Percentiles rank a stretch among this genome's conserved stretches.
These are phyloP conservation scores for Yamadazyma endophytica DNA, from an alignment of 805 yeast genomes.

Conservation along the genomic window DNA sequence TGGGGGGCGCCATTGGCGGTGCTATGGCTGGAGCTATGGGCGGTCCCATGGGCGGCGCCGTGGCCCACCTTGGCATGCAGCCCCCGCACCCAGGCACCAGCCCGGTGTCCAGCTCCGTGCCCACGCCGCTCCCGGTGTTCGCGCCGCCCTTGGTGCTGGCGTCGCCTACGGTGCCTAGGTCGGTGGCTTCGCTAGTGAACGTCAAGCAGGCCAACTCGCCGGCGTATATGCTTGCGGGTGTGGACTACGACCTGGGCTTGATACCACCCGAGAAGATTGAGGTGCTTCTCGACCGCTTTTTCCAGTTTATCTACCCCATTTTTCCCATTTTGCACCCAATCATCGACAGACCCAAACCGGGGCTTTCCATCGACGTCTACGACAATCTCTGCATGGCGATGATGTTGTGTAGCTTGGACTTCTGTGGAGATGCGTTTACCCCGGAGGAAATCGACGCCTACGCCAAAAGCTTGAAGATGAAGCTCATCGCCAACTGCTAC, in stretches of 20 bases:
- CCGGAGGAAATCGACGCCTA: conserved; percentile 6
- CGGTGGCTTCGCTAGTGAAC: too few relatives aligned
- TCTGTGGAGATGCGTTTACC: conserved; percentile 4
- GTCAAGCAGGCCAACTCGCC: too few relatives aligned
- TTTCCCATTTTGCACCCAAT: conserved; percentile 13
- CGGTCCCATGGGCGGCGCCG: too few relatives aligned
- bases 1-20: too few relatives aligned
- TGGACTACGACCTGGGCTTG: too few relatives aligned
- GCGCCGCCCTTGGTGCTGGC: too few relatives aligned
- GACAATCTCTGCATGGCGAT: too few relatives aligned
- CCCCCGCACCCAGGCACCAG: not conserved
- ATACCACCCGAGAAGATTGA: conserved; percentile 6
- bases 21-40: too few relatives aligned
- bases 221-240: too few relatives aligned
- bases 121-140: not conserved
- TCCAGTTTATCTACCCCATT: conserved; percentile 10
- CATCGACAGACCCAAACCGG: conserved; percentile 5
- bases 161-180: too few relatives aligned
- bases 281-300: conserved; percentile 10
- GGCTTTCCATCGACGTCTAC: too few relatives aligned
- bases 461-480: conserved; percentile 5
- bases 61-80: not conserved
- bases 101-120: not conserved
- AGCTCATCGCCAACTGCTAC: conserved; percentile 11
- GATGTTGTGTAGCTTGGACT: conserved; percentile 8